These are phyloP conservation scores for Thinopyrum obtusiflorum DNA, from an alignment of 202 grass and related monocot genomes.

Conservation along the genomic window DNA sequence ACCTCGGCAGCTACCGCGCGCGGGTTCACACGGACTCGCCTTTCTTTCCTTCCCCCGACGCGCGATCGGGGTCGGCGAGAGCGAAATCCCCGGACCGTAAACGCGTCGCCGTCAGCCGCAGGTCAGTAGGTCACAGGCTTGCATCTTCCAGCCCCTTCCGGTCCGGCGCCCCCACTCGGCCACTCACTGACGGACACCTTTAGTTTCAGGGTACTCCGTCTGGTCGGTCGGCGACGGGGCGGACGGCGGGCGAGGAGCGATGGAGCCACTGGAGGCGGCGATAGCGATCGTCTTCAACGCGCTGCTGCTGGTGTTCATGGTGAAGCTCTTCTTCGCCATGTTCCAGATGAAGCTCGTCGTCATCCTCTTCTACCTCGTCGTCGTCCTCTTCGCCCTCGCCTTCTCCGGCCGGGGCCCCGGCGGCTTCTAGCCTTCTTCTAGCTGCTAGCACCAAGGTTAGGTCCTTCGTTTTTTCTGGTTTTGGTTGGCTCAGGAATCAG, in stretches of 20 bases:
- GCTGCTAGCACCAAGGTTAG: not conserved
- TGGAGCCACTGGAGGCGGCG: conserved; percentile 58
- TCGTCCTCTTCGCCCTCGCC: conserved; percentile 59
- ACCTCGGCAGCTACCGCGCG: conserved; percentile 14
- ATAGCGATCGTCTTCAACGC: conserved; percentile 51
- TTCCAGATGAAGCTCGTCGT: conserved; percentile 64
- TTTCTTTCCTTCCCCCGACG: not conserved
- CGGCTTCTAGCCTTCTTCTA: conserved; percentile 23
- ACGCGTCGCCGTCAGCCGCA: conserved; percentile 33
- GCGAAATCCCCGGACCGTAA: not conserved
- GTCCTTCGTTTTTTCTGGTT: not conserved
- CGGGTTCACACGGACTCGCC: not conserved
- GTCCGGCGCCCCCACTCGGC: not conserved
- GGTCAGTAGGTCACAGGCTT: conserved; percentile 7
- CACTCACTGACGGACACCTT: not conserved
- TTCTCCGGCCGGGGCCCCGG: conserved; percentile 46
- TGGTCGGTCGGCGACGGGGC: conserved; percentile 1
- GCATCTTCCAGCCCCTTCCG: conserved; percentile 12
- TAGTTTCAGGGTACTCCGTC: not conserved
- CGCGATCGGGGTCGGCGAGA: conserved; percentile 16
- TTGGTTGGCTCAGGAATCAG: not conserved
- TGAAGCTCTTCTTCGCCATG: conserved; percentile 74
- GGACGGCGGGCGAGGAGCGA: not conserved
- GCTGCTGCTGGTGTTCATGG: conserved; percentile 66
- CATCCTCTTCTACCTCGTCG: conserved; percentile 60